Evolutionary conservation across 768 basidiomycete species (phyloP).

Genomic region (Tephrocybe sp.): DNA sequence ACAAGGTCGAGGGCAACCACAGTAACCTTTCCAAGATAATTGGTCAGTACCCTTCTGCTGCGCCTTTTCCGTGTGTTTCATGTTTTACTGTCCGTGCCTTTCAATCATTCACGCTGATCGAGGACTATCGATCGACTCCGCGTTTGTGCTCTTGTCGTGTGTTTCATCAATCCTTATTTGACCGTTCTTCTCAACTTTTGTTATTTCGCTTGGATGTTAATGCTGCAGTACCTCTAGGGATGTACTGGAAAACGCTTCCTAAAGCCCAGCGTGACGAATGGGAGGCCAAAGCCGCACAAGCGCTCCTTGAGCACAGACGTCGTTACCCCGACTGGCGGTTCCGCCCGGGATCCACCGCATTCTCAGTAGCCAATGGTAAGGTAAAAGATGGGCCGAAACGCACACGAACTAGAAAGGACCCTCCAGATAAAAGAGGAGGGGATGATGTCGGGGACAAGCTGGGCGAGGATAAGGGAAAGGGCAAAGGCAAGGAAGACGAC

Average conservation of each 20-base stretch:
- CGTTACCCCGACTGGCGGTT: slow-evolving; percentile 85
- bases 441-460: slow-evolving; percentile 20
- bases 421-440: slow-evolving; percentile 35
- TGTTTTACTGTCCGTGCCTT: too few species aligned
- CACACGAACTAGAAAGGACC: slow-evolving; percentile 16
- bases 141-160: too few species aligned
- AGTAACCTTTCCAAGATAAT: slow-evolving; percentile 82
- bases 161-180: too few species aligned
- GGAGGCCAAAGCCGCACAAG: slow-evolving; percentile 71
- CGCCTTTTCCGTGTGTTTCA: too few species aligned
- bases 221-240: slow-evolving; percentile 58
- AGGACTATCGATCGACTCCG: too few species aligned
- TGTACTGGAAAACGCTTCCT: slow-evolving; percentile 73
- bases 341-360: slow-evolving; percentile 49
- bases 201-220: slow-evolving; percentile 5
- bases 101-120: too few species aligned
- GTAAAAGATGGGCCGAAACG: slow-evolving; percentile 27
- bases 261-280: slow-evolving; percentile 68
- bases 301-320: slow-evolving; percentile 71
- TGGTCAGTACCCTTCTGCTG: slow-evolving; percentile 48
- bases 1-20: slow-evolving; percentile 78
- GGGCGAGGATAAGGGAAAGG: slow-evolving; percentile 10
- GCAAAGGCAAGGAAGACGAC: slow-evolving; percentile 28
- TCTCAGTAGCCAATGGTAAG: slow-evolving; percentile 31
- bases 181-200: neutral